phyloP scores from a whole-genome alignment of 768 basidiomycete genomes.

The Dictyophora rubrovolvata region DNA sequence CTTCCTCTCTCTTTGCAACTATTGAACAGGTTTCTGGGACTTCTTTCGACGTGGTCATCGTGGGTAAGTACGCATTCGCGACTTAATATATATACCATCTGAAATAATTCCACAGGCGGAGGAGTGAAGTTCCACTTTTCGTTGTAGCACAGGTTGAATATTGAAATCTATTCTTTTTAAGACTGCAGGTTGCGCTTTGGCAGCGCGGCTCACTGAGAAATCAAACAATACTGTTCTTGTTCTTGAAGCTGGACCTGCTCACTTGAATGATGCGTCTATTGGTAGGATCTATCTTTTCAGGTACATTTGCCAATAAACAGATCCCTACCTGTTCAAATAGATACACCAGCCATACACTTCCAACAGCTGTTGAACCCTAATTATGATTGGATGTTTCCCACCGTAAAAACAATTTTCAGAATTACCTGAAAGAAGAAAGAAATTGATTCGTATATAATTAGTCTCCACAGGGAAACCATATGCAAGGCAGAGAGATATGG shows the following conservation, averaged over 20 bases:
- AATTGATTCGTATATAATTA: too few relatives aligned
- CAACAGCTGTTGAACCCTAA: neutral
- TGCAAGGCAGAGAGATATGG: too few relatives aligned
- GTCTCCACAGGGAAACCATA: too few relatives aligned
- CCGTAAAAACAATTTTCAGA: slow-evolving; percentile 4
- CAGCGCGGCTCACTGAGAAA: slow-evolving; percentile 33
- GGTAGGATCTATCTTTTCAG: slow-evolving; percentile 16
- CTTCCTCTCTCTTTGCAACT: too few relatives aligned
- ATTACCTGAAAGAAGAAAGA: neutral
- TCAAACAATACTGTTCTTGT: slow-evolving; percentile 27
- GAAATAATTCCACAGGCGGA: too few relatives aligned
- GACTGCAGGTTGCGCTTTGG: slow-evolving; percentile 33
- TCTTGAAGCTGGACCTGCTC: slow-evolving; percentile 28
- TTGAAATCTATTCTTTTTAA: neutral
- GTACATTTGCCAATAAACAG: slow-evolving; percentile 19
- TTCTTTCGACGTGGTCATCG: too few relatives aligned
- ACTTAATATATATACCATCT: too few relatives aligned
- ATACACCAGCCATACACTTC: neutral
- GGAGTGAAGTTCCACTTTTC: too few relatives aligned
- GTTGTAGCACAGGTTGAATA: too few relatives aligned
- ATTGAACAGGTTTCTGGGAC: too few relatives aligned
- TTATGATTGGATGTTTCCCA: slow-evolving; percentile 18
- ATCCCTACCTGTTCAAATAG: slow-evolving; percentile 15
- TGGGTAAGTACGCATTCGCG: too few relatives aligned
- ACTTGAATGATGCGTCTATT: slow-evolving; percentile 26